These are phyloP conservation scores for Hypoxylon sp. DNA, from an alignment of 2,329 filamentous ascomycete species.

Conservation along the genomic window DNA sequence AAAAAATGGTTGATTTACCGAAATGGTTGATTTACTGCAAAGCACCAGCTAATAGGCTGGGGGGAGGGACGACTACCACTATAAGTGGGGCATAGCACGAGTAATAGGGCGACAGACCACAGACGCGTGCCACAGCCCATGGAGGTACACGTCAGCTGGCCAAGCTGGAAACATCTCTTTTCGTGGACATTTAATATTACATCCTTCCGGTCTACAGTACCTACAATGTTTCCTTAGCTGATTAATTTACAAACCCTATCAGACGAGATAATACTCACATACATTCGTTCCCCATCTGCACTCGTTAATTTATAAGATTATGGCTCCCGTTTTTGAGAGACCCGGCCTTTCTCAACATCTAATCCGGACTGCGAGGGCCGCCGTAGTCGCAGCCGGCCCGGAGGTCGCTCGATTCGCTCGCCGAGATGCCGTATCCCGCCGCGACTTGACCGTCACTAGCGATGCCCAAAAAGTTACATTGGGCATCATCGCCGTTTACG, in stretches of 20 bases:
- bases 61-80: no score
- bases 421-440: conserved; percentile 56
- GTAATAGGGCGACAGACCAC: conserved; percentile 8
- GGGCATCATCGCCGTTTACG: conserved; percentile 77
- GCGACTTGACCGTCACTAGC: conserved; percentile 69
- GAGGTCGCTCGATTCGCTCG: conserved; percentile 43
- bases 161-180: conserved; percentile 7
- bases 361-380: conserved; percentile 45
- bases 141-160: conserved; percentile 37
- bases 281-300: conserved; percentile 17
- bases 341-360: conserved; percentile 43
- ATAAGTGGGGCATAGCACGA: no score
- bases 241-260: conserved; percentile 3
- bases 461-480: conserved; percentile 78
- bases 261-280: background rate
- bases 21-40: no score
- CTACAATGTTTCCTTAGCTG: conserved; percentile 18
- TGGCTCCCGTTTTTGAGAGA: conserved; percentile 46
- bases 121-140: conserved; percentile 27
- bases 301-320: conserved; percentile 28
- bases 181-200: conserved; percentile 5
- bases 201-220: conserved; percentile 16
- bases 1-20: no score
- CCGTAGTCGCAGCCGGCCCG: conserved; percentile 45
- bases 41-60: no score